A percentile compares a stretch with the other conserved stretches of the same genome.
Evolutionary conservation across 176 grass and related monocot species (phyloP).

Genomic region (Bolboschoenus planiculmis): DNA sequence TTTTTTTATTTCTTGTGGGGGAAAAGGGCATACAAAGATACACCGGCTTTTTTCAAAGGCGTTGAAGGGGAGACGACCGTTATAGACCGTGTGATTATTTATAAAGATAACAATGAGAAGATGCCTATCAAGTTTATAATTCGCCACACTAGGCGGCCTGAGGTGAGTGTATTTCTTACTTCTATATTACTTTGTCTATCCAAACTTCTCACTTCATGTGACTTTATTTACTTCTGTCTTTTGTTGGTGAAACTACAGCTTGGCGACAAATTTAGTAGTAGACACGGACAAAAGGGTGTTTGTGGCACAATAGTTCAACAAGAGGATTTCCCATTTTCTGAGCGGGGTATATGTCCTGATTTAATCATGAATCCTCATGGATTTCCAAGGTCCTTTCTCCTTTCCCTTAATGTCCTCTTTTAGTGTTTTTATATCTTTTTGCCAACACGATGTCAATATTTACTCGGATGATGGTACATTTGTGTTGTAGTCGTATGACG

Average conservation of each 20-base stretch:
- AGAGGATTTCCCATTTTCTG: slow-evolving; percentile 94
- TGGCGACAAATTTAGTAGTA: slow-evolving; percentile 98
- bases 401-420: slow-evolving; percentile 1
- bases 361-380: slow-evolving; percentile 99
- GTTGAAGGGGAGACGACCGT: slow-evolving; percentile 93
- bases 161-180: slow-evolving; percentile 34
- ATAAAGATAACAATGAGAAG: slow-evolving; percentile 76
- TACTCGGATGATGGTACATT: neutral
- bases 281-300: slow-evolving; percentile 98
- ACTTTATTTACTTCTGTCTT: slow-evolving; percentile 13
- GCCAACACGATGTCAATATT: neutral
- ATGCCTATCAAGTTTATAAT: slow-evolving; percentile 87
- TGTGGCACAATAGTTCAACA: slow-evolving; percentile 97
- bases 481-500: slow-evolving; percentile 72
- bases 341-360: slow-evolving; percentile 94
- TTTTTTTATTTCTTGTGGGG: slow-evolving; percentile 28
- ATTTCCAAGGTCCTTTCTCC: slow-evolving; percentile 68
- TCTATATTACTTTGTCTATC: neutral
- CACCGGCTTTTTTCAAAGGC: slow-evolving; percentile 63
- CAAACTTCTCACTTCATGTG: neutral
- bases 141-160: slow-evolving; percentile 80
- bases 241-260: slow-evolving; percentile 37
- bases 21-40: slow-evolving; percentile 30
- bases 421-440: slow-evolving; percentile 13
- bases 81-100: slow-evolving; percentile 77